Percentiles rank a stretch among this genome's conserved stretches.
These are phyloP conservation scores for Papilionanthe hybrid DNA, from an alignment of 116 monocot species.

Conservation along the genomic window DNA sequence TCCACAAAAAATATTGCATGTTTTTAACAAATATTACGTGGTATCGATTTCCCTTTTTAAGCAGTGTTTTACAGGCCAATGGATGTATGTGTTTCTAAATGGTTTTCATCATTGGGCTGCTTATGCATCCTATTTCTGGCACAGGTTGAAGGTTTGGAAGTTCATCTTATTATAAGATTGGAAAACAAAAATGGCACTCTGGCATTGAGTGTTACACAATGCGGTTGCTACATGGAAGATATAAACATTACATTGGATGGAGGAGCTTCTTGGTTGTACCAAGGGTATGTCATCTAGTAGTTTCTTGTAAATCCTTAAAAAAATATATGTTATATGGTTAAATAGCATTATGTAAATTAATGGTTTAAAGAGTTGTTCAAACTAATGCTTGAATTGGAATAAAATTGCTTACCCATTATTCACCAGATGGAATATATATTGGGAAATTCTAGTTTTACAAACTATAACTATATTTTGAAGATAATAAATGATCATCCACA, in stretches of 20 bases:
- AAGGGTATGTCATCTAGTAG: slow-evolving; percentile 60
- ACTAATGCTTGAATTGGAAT: background rate
- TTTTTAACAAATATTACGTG: background rate
- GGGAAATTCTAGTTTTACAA: background rate
- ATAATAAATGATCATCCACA: background rate
- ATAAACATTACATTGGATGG: slow-evolving; percentile 67
- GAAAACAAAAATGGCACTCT: slow-evolving; percentile 63
- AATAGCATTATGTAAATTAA: background rate
- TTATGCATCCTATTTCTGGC: slow-evolving; percentile 25
- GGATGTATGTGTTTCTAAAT: background rate
- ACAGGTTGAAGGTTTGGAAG: slow-evolving; percentile 91
- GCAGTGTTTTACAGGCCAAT: background rate
- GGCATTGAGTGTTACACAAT: slow-evolving; percentile 41
- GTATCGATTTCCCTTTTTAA: background rate
- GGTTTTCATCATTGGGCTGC: slow-evolving; percentile 33
- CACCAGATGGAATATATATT: background rate
- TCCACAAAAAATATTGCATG: background rate
- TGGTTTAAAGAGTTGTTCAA: background rate
- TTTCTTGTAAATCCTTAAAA: background rate
- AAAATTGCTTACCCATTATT: background rate
- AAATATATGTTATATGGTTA: background rate
- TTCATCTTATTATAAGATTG: slow-evolving; percentile 58
- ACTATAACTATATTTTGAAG: background rate
- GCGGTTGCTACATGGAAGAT: slow-evolving; percentile 69
- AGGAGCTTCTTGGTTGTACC: slow-evolving; percentile 97